A percentile compares a stretch with the other conserved stretches of the same genome.
Evolutionary conservation across 257 asterid species (phyloP).

Genomic region (Paraleonurus japonicus): DNA sequence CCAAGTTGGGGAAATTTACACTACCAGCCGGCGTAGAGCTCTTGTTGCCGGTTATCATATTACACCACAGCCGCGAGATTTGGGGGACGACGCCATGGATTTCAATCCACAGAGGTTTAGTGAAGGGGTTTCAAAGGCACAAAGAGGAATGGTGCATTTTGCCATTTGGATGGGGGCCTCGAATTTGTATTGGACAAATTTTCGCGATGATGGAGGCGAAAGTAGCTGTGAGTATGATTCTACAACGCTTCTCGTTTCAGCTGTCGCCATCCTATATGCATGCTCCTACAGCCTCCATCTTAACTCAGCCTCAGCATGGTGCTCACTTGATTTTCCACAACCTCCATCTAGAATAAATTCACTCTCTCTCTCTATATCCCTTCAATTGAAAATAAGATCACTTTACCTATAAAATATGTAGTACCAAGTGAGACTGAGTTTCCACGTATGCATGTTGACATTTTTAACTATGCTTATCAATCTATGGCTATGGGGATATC

Average conservation of each 20-base stretch:
- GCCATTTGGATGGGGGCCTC: conserved; percentile 50
- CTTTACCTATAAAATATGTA: not conserved
- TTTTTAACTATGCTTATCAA: too few species aligned
- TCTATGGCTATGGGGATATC: too few species aligned
- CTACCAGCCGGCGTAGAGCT: conserved; percentile 35
- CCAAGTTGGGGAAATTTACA: conserved; percentile 27
- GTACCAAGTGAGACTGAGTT: not conserved
- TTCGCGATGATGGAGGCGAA: conserved; percentile 42
- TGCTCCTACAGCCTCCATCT: conserved; percentile 10
- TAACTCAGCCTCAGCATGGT: conserved; percentile 38
- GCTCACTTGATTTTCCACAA: conserved; percentile 32
- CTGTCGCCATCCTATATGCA: conserved; percentile 43
- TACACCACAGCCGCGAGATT: conserved; percentile 28
- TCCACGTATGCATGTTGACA: too few species aligned
- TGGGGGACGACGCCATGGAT: conserved; percentile 48
- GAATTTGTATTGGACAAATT: conserved; percentile 39
- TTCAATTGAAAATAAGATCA: not conserved
- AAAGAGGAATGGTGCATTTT: conserved; percentile 26
- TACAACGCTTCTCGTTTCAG: conserved; percentile 39
- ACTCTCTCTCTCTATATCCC: not conserved
- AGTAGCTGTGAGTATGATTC: conserved; percentile 30
- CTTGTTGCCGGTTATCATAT: conserved; percentile 8
- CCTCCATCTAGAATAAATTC: not conserved
- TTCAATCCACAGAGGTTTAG: conserved; percentile 46
- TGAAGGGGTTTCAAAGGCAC: conserved; percentile 39